Evolutionary conservation across 176 grass and related monocot genomes (phyloP), one percentile per base, ranked within the genome.

Genomic region (Oryza rufipogon): DNA sequence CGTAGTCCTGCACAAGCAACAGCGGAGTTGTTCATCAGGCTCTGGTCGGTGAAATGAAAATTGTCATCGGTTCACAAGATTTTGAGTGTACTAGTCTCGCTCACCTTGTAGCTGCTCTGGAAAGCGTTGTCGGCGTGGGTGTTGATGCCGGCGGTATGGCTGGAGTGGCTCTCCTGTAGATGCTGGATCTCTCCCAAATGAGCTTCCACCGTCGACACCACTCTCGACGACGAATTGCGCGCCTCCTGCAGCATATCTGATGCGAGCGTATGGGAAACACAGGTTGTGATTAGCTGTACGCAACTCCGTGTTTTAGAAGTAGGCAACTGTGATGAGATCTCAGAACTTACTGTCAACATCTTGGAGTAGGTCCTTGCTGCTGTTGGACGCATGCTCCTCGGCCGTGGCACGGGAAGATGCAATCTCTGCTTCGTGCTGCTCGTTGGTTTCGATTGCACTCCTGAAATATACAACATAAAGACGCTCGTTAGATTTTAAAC

Each of bases 361-460:
- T 78, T 85, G 76, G 36, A 93, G 68, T 75, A 99, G 89, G 30
- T 88, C 90, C 38, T 84, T 81, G 87, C 86, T 85, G 51, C 74
- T 86, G 51, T 82, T 84, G 36, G 68, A 75, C 15, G 81, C 39
- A 16, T 94, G 84, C 44, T 84, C 91, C 45, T 92, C 90, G 5
- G 93, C 93, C 66, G 60, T 76, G 20, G 48, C 85, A 6, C 91
- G 78, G 38, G 88, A 89, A 32, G 91, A 89, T 70, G 90, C 90
- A 26, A 96, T 78, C 76, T 99, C 97, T 8, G 30, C 76, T 61
- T 88, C 89, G 25, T 99, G 97, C 54, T 94, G 93, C 83, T 92
- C 82, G 34, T 96, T 96, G 46, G 14, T 75, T 71, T 92, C 88
- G 12, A 86, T 84, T 30, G 88, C 86, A 42, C 47, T 84, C 86